phyloP scores from a whole-genome alignment of 768 basidiomycete species.

The Calocybe cyanea region DNA sequence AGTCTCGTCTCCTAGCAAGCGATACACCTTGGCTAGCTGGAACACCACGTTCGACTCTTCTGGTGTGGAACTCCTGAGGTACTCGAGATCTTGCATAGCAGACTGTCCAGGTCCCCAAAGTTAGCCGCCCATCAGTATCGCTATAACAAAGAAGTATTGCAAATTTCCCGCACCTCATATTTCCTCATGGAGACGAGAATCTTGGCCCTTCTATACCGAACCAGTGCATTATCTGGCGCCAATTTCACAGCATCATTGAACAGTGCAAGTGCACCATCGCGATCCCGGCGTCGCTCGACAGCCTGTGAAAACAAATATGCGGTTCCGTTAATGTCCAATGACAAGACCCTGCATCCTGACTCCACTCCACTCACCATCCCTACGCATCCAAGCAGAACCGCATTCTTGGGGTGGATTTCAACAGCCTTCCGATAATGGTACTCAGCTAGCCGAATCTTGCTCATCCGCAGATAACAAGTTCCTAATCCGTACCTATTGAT shows the following conservation, averaged over 20 bases:
- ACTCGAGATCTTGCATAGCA: conserved; percentile 79
- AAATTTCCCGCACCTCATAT: conserved; percentile 61
- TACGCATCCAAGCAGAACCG: conserved; percentile 93
- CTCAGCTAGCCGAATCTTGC: conserved; percentile 89
- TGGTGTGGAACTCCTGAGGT: conserved; percentile 76
- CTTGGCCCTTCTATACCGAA: conserved; percentile 91
- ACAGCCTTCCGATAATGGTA: conserved; percentile 94
- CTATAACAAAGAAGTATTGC: conserved; percentile 1
- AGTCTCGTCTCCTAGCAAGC: conserved; percentile 70
- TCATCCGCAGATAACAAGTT: conserved; percentile 92
- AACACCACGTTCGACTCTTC: conserved; percentile 97
- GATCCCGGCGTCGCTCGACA: conserved; percentile 80
- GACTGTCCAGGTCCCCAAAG: conserved; percentile 41
- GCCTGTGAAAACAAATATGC: conserved; percentile 50
- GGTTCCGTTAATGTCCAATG: conserved; percentile 21
- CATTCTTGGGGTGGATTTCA: conserved; percentile 91
- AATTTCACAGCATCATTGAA: conserved; percentile 80
- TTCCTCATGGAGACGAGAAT: conserved; percentile 81
- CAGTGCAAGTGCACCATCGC: conserved; percentile 67
- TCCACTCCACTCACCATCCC: conserved; percentile 73
- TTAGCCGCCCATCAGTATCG: conserved; percentile 9
- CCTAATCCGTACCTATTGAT: conserved; percentile 93
- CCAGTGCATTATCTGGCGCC: conserved; percentile 87
- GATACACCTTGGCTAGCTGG: conserved; percentile 91
- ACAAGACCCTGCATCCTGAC: conserved; percentile 10